phyloP scores from a whole-genome alignment of 2,329 filamentous ascomycete species.

The Malbranchea zuffiana region DNA sequence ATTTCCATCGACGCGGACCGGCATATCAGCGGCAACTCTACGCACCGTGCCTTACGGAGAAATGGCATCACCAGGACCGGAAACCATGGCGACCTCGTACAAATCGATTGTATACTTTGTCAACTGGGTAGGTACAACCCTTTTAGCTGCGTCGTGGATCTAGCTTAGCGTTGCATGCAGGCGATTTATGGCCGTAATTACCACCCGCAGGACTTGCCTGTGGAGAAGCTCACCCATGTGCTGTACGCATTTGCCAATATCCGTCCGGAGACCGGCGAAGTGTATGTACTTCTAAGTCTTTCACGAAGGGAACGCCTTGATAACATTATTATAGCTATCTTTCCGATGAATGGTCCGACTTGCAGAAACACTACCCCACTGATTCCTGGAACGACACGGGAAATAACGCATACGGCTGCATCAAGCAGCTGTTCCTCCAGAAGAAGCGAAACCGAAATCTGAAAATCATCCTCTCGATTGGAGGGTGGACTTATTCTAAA shows the following conservation, averaged over 20 bases:
- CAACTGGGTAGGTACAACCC: conserved; percentile 31
- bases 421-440: conserved; percentile 64
- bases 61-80: background rate
- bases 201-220: conserved; percentile 67
- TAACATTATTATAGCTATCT: conserved; percentile 37
- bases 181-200: conserved; percentile 79
- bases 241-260: conserved; percentile 87
- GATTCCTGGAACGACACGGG: conserved; percentile 61
- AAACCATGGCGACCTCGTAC: conserved; percentile 2
- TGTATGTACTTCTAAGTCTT: conserved; percentile 45
- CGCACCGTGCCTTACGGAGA: background rate
- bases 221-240: conserved; percentile 71
- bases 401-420: conserved; percentile 61
- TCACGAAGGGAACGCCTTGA: too few species aligned
- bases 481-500: conserved; percentile 66
- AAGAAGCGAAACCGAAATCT: conserved; percentile 66
- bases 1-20: too few species aligned
- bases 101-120: conserved; percentile 34
- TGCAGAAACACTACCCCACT: conserved; percentile 55
- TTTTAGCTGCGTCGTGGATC: background rate
- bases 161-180: conserved; percentile 25
- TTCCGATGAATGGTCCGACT: conserved; percentile 58
- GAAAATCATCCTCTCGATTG: conserved; percentile 71
- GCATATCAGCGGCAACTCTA: too few species aligned
- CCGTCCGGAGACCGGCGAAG: conserved; percentile 64